These are phyloP conservation scores for Nyctanthes arbortristis DNA, from an alignment of 257 asterid species.

Conservation along the genomic window DNA sequence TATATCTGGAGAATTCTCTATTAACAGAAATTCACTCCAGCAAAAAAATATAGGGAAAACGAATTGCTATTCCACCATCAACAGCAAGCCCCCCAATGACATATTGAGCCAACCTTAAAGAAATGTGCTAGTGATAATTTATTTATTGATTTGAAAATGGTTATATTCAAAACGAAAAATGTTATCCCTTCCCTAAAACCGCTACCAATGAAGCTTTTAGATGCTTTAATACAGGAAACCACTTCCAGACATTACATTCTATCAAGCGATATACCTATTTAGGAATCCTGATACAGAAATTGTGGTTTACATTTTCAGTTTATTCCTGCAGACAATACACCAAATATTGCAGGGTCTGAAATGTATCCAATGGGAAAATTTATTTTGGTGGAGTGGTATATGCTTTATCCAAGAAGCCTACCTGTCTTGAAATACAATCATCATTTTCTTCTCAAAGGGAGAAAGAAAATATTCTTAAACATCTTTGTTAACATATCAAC, in stretches of 20 bases:
- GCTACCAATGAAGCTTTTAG: background rate
- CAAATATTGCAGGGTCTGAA: background rate
- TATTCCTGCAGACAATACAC: too few species aligned
- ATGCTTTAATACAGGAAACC: background rate
- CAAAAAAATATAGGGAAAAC: too few species aligned
- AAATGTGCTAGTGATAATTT: too few species aligned
- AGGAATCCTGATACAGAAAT: too few species aligned
- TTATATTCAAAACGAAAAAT: too few species aligned
- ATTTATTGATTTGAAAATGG: background rate
- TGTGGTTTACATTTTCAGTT: too few species aligned
- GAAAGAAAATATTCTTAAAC: too few species aligned
- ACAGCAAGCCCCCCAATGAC: background rate
- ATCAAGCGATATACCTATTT: background rate
- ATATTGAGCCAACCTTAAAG: too few species aligned
- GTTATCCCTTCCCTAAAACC: background rate
- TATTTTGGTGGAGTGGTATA: too few species aligned
- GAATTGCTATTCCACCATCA: background rate
- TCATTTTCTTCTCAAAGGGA: background rate
- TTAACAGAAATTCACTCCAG: background rate
- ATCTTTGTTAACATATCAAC: background rate
- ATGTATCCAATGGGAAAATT: background rate
- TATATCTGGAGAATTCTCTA: background rate
- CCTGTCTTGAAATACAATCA: background rate
- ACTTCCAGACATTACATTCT: background rate
- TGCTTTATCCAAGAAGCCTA: background rate